These are phyloP conservation scores for Magnusiomyces fungicola DNA, from an alignment of 1,139 yeast genomes.

Conservation along the genomic window DNA sequence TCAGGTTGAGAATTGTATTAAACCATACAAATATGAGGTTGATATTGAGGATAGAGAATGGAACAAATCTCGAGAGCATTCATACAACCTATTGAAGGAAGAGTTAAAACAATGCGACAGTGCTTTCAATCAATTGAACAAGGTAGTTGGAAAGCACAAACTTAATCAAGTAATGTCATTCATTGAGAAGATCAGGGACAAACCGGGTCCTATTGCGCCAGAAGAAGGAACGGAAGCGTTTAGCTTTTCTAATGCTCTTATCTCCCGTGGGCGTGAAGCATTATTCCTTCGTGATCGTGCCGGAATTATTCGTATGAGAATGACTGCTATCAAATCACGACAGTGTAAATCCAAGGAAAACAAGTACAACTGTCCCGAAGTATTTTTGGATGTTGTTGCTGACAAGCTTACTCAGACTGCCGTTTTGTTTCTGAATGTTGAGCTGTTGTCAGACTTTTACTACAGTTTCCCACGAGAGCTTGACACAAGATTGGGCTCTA, in stretches of 20 bases:
- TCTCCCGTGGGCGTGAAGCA: constrained; percentile 73
- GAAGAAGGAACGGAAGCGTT: constrained; percentile 50
- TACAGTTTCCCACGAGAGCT: constrained; percentile 93
- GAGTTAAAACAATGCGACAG: constrained; percentile 78
- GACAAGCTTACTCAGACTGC: constrained; percentile 91
- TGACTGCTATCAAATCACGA: constrained; percentile 66
- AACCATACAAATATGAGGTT: constrained; percentile 94
- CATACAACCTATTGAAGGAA: constrained; percentile 66
- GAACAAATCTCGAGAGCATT: constrained; percentile 72
- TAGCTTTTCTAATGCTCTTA: constrained; percentile 65
- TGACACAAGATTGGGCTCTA: constrained; percentile 62
- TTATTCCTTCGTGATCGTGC: constrained; percentile 71
- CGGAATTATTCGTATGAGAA: constrained; percentile 64
- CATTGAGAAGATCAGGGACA: constrained; percentile 44
- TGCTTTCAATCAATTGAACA: constrained; percentile 54
- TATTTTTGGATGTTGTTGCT: constrained; percentile 85
- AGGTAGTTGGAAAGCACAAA: constrained; percentile 74
- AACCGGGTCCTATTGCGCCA: constrained; percentile 35
- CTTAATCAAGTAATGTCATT: constrained; percentile 75
- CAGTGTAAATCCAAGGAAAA: constrained; percentile 72
- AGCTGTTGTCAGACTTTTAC: constrained; percentile 85
- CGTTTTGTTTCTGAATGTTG: constrained; percentile 86
- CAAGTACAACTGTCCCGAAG: constrained; percentile 89
- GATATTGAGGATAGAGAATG: constrained; percentile 96
- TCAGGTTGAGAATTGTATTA: constrained; percentile 96